Conservation (phyloP, 1,284 basidiomycete genomes). For the Trichosporon faecale region DNA sequence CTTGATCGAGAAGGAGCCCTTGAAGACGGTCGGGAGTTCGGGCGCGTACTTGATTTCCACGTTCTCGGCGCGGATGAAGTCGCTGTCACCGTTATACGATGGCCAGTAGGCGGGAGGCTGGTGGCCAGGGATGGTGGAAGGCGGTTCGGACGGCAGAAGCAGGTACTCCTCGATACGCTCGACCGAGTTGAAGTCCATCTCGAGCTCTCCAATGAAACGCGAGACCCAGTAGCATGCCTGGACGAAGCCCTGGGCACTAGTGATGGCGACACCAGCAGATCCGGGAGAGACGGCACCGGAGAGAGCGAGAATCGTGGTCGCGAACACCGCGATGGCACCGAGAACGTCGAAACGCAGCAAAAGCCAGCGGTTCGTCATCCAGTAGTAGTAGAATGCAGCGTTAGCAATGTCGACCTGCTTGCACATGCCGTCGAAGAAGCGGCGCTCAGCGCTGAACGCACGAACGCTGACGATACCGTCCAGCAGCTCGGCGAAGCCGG, state of each 20-base stretch:
- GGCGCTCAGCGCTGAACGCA: slow-evolving; percentile 76
- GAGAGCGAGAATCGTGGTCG: slow-evolving; percentile 72
- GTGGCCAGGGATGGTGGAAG: slow-evolving; percentile 63
- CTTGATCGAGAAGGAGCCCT: slow-evolving; percentile 68
- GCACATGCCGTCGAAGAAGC: slow-evolving; percentile 71
- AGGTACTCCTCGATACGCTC: slow-evolving; percentile 88
- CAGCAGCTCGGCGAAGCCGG: slow-evolving; percentile 73
- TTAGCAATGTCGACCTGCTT: slow-evolving; percentile 65
- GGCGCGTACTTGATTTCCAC: slow-evolving; percentile 77
- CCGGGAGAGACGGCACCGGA: slow-evolving; percentile 67
- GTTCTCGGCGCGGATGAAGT: slow-evolving; percentile 64
- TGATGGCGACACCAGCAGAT: slow-evolving; percentile 78
- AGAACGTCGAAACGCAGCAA: slow-evolving; percentile 69
- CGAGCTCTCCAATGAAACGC: slow-evolving; percentile 51
- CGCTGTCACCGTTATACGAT: slow-evolving; percentile 50
- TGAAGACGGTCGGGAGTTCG: slow-evolving; percentile 76
- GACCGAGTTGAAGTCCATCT: slow-evolving; percentile 66
- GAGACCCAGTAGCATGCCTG: slow-evolving; percentile 51
- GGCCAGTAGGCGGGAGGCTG: slow-evolving; percentile 83
- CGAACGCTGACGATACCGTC: slow-evolving; percentile 78
- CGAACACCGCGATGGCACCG: slow-evolving; percentile 69
- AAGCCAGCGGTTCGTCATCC: slow-evolving; percentile 44
- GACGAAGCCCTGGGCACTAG: slow-evolving; percentile 55
- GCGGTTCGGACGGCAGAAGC: slow-evolving; percentile 78
- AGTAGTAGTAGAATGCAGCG: slow-evolving; percentile 52